phyloP scores from a whole-genome alignment of 2,329 filamentous ascomycete genomes.

The Endothia cerciana region DNA sequence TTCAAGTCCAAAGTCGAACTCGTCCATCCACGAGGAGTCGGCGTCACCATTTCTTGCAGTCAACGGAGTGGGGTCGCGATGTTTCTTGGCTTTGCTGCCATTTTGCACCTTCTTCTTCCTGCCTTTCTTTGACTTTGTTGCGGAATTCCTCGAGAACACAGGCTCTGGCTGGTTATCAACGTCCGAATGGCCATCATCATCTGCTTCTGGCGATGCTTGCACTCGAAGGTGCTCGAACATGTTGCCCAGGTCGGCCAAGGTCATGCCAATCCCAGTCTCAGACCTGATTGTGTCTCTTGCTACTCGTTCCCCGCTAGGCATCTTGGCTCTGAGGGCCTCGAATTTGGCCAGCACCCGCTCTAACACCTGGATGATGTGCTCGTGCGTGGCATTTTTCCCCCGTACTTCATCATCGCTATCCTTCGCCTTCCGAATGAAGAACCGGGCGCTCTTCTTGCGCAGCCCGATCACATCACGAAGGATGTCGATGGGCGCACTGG shows the following conservation, averaged over 20 bases:
- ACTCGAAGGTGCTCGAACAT: conserved; percentile 36
- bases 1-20: not conserved
- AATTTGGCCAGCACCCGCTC: conserved; percentile 23
- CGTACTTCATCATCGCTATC: conserved; percentile 31
- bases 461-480: conserved; percentile 36
- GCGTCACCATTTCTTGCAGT: not conserved
- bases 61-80: not conserved
- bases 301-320: not conserved
- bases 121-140: not conserved
- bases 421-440: conserved; percentile 31
- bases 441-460: conserved; percentile 36
- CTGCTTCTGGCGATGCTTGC: conserved; percentile 30
- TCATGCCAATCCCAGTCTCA: conserved; percentile 3
- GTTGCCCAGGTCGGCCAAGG: conserved; percentile 34
- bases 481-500: conserved; percentile 33
- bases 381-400: conserved; percentile 33
- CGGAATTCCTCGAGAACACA: too few relatives aligned
- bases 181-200: conserved; percentile 12
- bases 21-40: not conserved
- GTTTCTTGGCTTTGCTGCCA: not conserved
- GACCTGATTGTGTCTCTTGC: conserved; percentile 18
- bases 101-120: not conserved
- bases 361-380: conserved; percentile 36
- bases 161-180: not conserved
- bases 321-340: not conserved